Base-by-base conservation (phyloP, 2,329 filamentous ascomycete species). In the Biscogniauxia mediterranea region DNA sequence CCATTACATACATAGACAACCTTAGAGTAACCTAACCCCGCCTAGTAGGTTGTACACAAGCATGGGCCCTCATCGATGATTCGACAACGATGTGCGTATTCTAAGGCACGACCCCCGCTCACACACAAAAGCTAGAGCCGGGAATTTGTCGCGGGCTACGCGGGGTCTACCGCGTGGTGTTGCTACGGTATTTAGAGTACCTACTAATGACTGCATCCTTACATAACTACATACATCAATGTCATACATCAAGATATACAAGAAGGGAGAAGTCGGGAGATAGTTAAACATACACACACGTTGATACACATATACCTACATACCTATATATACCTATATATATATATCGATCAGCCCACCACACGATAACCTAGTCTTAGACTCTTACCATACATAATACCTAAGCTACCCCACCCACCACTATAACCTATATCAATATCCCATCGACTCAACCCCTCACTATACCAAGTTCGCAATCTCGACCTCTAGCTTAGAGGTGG, bases 41-140 rank as follows among this genome's bases (percentile, higher is more conserved):
- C n/a, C n/a, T 42, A 42, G 26, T 32, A 32, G 28, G 28, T 32
- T 32, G 28, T 32, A 32, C 28, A 32, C 7, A 32, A 9, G 28
- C 28, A 32, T 32, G 28, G 11, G 7, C 2, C 7, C 7, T 32
- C 28, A 13, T 9, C 28, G 28, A 32, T 56, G 54, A 56, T 56
- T 56, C 42, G 54, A 56, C 38, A 52, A 19, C 19, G 38, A 38
- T 32, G 28, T 32, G 28, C 28, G 28, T 6, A 15, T 15, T 26
- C 21, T n/a, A 5, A 32, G 19, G 52, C 52, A 20, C 25, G 20
- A 55, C 54, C 54, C 54, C 54, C n/a, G n/a, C n/a, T 55, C 54
- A 55, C 20, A 17, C n/a, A 46, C 20, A 55, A 49, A 55, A 54
- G 25, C 52, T 54, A n/a, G 52, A 25, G 52, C 20, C 23, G 25